Percentiles rank a stretch among this genome's conserved stretches.
Evolutionary conservation across 345 rosid species (phyloP).

Genomic region (Anastatica hierochuntica): DNA sequence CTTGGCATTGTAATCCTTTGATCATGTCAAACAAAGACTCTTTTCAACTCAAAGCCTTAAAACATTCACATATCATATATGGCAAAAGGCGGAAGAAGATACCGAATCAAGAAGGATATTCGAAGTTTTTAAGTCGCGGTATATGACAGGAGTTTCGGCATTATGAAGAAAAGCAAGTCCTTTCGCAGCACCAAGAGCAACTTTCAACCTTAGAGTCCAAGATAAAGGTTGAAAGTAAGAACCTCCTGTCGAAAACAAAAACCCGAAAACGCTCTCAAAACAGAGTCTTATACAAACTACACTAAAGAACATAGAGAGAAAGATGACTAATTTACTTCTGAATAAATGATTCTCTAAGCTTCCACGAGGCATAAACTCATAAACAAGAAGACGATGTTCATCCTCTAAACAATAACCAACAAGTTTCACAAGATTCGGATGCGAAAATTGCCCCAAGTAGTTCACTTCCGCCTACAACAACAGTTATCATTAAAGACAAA

Average conservation of each 20-base stretch:
- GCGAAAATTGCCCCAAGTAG: slow-evolving; percentile 60
- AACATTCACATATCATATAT: neutral
- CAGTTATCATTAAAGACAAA: neutral
- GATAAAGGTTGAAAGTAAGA: slow-evolving; percentile 56
- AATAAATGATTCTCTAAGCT: slow-evolving; percentile 85
- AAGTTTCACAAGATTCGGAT: slow-evolving; percentile 66
- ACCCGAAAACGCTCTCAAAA: neutral
- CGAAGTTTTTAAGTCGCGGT: slow-evolving; percentile 66
- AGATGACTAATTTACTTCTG: slow-evolving; percentile 38
- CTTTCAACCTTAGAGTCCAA: slow-evolving; percentile 56
- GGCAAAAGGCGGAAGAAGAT: neutral
- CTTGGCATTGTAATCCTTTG: slow-evolving; percentile 55
- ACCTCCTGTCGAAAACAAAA: slow-evolving; percentile 36
- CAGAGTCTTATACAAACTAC: too few relatives aligned
- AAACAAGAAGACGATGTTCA: slow-evolving; percentile 71
- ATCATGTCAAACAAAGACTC: slow-evolving; percentile 6
- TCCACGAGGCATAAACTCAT: slow-evolving; percentile 84
- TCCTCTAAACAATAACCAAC: slow-evolving; percentile 76
- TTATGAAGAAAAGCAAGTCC: slow-evolving; percentile 67
- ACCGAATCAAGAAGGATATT: slow-evolving; percentile 58
- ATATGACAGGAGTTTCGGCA: slow-evolving; percentile 48
- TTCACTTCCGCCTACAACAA: slow-evolving; percentile 60
- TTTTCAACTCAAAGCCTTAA: neutral
- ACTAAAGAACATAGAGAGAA: neutral
- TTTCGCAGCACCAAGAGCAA: slow-evolving; percentile 64